Conservation (phyloP, 345 rosid species). For the Eucalyptus microcorys region DNA sequence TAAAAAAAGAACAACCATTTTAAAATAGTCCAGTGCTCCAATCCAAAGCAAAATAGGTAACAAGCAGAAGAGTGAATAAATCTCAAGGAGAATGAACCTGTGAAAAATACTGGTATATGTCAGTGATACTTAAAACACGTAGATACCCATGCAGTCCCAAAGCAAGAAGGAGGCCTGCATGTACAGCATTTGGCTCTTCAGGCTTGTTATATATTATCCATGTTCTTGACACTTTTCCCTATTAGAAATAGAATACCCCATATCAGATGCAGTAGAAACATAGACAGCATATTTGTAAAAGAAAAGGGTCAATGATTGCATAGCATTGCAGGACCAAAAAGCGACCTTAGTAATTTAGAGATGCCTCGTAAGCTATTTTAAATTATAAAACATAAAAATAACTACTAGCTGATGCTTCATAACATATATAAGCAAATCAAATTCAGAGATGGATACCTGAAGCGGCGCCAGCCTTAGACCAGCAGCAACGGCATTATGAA, state of each 20-base stretch:
- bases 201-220: slow-evolving; percentile 95
- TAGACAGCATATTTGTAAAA: not conserved
- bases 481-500: slow-evolving; percentile 98
- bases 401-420: not conserved
- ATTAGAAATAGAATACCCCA: not conserved
- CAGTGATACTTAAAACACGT: slow-evolving; percentile 58
- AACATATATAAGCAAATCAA: not conserved
- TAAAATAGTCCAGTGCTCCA: not conserved
- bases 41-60: not conserved
- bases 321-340: not conserved
- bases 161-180: slow-evolving; percentile 94
- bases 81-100: slow-evolving; percentile 38
- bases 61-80: not conserved
- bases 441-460: slow-evolving; percentile 40
- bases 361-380: not conserved
- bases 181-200: slow-evolving; percentile 69
- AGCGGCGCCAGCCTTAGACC: slow-evolving; percentile 87
- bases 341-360: not conserved
- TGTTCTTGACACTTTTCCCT: slow-evolving; percentile 96
- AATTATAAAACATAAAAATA: not conserved
- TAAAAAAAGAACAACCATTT: not conserved
- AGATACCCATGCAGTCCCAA: slow-evolving; percentile 93
- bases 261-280: not conserved
- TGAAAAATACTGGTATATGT: slow-evolving; percentile 74
- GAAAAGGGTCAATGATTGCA: not conserved